Percentiles rank a stretch among this genome's conserved stretches.
phyloP scores from a whole-genome alignment of 768 basidiomycete genomes.

The Pisolithus tinctorius region DNA sequence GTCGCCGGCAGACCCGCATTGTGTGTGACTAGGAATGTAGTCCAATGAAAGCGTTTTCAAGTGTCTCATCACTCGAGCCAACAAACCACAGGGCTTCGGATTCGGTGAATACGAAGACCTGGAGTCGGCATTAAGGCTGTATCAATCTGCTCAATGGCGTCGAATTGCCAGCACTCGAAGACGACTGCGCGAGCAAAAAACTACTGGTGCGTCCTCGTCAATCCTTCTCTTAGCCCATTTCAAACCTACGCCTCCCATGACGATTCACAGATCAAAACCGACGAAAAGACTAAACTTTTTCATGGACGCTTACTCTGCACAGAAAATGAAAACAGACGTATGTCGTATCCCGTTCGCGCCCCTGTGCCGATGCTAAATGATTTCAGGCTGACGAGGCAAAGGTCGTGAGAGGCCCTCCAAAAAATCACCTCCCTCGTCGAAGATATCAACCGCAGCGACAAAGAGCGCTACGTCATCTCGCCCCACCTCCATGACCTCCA shows the following conservation, averaged over 20 bases:
- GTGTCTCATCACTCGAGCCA: conserved; percentile 84
- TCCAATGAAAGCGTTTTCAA: conserved; percentile 86
- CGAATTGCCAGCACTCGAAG: conserved; percentile 55
- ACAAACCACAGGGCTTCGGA: conserved; percentile 94
- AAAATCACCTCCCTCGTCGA: conserved; percentile 60
- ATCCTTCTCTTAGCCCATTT: background rate
- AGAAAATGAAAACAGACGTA: conserved; percentile 79
- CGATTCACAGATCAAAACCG: conserved; percentile 73
- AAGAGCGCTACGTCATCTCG: conserved; percentile 85
- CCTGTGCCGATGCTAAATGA: background rate
- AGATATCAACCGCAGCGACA: conserved; percentile 68
- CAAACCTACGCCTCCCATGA: conserved; percentile 35
- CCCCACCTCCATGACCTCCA: conserved; percentile 96
- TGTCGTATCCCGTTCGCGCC: conserved; percentile 21
- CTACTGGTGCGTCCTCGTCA: conserved; percentile 54
- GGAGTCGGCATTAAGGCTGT: conserved; percentile 79
- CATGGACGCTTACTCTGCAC: conserved; percentile 76
- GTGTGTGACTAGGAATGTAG: conserved; percentile 83
- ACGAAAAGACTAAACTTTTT: conserved; percentile 90
- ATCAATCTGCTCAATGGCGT: conserved; percentile 56
- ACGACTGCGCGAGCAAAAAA: conserved; percentile 55
- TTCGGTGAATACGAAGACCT: conserved; percentile 96
- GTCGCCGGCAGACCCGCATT: too few relatives aligned
- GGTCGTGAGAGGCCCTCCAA: conserved; percentile 52
- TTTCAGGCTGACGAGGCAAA: conserved; percentile 65